A percentile compares a stretch with the other conserved stretches of the same genome.
These are phyloP conservation scores for Dactylellina leptospora DNA, from an alignment of 2,329 filamentous ascomycete genomes.

Conservation along the genomic window DNA sequence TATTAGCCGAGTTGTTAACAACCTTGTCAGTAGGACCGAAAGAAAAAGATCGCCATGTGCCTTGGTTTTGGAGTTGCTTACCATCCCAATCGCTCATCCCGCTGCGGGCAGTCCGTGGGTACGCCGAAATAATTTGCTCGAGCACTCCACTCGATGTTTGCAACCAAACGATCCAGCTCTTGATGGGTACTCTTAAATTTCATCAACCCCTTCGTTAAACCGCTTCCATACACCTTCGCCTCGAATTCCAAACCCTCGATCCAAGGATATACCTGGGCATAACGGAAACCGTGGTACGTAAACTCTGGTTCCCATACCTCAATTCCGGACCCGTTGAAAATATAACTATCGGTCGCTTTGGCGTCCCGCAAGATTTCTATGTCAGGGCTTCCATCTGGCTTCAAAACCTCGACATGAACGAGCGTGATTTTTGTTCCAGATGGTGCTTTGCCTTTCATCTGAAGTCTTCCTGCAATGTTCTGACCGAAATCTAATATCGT, in stretches of 20 bases:
- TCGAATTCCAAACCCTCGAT: conserved; percentile 54
- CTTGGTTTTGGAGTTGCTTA: conserved; percentile 57
- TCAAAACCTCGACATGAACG: conserved; percentile 16
- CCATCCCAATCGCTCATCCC: conserved; percentile 68
- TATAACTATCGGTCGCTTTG: conserved; percentile 20
- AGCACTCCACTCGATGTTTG: conserved; percentile 68
- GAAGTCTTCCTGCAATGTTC: conserved; percentile 24
- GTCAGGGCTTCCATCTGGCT: conserved; percentile 14
- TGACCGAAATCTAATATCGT: conserved; percentile 26
- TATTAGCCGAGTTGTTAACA: too few species aligned
- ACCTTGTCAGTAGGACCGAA: too few species aligned
- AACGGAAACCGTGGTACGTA: conserved; percentile 67
- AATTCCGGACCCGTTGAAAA: conserved; percentile 2
- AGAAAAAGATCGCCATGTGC: neutral
- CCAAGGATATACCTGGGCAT: conserved; percentile 65
- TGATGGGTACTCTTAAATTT: conserved; percentile 66
- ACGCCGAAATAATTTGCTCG: conserved; percentile 68
- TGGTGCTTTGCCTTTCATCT: conserved; percentile 4
- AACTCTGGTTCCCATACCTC: conserved; percentile 63
- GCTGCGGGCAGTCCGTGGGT: conserved; percentile 69
- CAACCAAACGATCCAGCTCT: conserved; percentile 66
- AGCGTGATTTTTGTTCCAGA: conserved; percentile 1
- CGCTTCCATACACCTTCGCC: conserved; percentile 65
- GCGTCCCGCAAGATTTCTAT: conserved; percentile 15
- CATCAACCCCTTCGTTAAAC: conserved; percentile 64